A percentile compares a stretch with the other conserved stretches of the same genome.
Evolutionary conservation across 768 basidiomycete genomes (phyloP).

Genomic region (Termitomyces bulborhizus): DNA sequence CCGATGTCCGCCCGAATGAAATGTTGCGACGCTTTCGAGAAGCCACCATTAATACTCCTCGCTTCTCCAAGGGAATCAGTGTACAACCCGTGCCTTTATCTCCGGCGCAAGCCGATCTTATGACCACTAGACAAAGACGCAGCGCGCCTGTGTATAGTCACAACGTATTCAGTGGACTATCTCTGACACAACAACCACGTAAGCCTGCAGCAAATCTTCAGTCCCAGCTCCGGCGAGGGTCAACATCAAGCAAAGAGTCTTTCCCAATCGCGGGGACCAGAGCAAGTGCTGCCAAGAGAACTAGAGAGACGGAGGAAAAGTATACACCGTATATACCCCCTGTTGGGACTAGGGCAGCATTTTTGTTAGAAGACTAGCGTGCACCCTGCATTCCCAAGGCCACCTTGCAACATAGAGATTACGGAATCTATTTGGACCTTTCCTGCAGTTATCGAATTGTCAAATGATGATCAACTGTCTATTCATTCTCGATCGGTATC

Average conservation of each 20-base stretch:
- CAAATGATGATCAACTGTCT: background rate
- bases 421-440: too few species aligned
- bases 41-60: background rate
- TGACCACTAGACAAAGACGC: background rate
- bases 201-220: constrained; percentile 1
- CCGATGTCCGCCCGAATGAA: constrained; percentile 3
- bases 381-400: background rate
- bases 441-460: background rate
- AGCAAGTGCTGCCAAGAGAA: constrained; percentile 30
- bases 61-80: constrained; percentile 4
- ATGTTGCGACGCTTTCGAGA: constrained; percentile 7
- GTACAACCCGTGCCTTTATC: background rate
- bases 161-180: background rate
- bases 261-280: constrained; percentile 32
- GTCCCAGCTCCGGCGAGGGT: background rate
- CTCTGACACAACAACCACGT: background rate
- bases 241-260: constrained; percentile 20
- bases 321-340: constrained; percentile 30
- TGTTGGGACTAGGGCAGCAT: constrained; percentile 19
- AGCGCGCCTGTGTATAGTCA: constrained; percentile 1
- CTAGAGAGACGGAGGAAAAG: constrained; percentile 24
- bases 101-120: background rate
- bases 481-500: background rate
- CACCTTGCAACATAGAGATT: background rate
- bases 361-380: background rate